phyloP scores from a whole-genome alignment of 306 rosid species.

The Canavalia gladiata region DNA sequence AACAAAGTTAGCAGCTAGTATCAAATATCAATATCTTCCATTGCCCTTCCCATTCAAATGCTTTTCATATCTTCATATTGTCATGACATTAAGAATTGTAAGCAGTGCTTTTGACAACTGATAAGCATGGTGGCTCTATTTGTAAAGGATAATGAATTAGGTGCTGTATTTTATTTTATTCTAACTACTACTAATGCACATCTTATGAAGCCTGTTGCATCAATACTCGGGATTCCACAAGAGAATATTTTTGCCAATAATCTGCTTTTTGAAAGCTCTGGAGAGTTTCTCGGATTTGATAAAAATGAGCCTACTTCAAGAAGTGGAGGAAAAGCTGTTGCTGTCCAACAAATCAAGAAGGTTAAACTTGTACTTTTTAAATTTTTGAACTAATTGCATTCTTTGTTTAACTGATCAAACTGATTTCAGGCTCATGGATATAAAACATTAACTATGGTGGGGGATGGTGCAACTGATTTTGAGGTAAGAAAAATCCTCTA shows the following conservation, averaged over 20 bases:
- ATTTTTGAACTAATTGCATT: constrained; percentile 12
- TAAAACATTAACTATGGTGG: constrained; percentile 80
- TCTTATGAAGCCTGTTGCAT: constrained; percentile 88
- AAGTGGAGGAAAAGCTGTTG: constrained; percentile 93
- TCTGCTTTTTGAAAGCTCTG: constrained; percentile 81
- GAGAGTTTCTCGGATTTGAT: constrained; percentile 92
- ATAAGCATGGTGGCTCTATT: background rate
- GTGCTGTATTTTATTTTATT: background rate
- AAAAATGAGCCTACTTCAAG: constrained; percentile 86
- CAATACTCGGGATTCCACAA: constrained; percentile 75
- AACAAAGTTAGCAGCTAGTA: background rate
- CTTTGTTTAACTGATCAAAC: constrained; percentile 46
- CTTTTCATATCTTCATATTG: constrained; percentile 32
- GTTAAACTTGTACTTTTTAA: constrained; percentile 53
- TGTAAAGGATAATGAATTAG: constrained; percentile 32
- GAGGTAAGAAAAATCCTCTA: constrained; percentile 66
- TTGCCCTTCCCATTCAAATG: constrained; percentile 37
- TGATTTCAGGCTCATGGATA: constrained; percentile 73
- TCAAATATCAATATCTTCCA: background rate
- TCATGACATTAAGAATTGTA: constrained; percentile 24
- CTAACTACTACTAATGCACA: constrained; percentile 41
- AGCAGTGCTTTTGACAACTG: constrained; percentile 33
- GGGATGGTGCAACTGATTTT: constrained; percentile 98
- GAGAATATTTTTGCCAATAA: constrained; percentile 87
- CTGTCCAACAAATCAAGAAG: constrained; percentile 86